Evolutionary conservation across 2,329 filamentous ascomycete species (phyloP), one percentile per base, ranked within the genome.

Genomic region (Hortaea sp.): DNA sequence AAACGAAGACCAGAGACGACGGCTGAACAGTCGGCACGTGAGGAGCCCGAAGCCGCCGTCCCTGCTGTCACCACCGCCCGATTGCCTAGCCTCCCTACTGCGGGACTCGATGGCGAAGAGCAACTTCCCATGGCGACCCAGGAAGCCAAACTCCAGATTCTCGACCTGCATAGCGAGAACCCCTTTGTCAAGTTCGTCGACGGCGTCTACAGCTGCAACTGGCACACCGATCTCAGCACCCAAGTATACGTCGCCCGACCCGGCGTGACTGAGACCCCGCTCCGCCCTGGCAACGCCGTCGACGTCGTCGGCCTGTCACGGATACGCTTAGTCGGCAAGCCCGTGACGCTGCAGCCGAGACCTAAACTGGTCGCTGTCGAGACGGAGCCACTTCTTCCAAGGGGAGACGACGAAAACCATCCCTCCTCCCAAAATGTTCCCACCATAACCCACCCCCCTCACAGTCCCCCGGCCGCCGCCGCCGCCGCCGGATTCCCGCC

Each of bases 191-290:
- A 84, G 20, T 94, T 94, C 66, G 77, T 83, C 48, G 85, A 84
- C 29, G 78, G 82, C 51, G 70, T 94, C 20, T 92, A 89, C 61
- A 81, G 79, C 52, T 90, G 88, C 53, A 70, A 79, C 40, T 97
- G 90, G 90, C 77, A 79, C 7, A 80, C 85, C 50, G 84, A 88
- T 49, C 78, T 94, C 39, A 90, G 90, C 32, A 94, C 88, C 0
- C 77, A 94, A 38, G 83, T 95, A 57, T 59, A 75, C 74, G 1
- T 66, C 66, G 11, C 75, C 20, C 51, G 56, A 29, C 72, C 51
- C 29, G 32, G 32, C 3, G 13, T 40, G 66, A 65, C 38, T 51
- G 61, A 5, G 54, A 66, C 46, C 56, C 75, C 73, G n/a, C 67
- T 71, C 27, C 72, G 78, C 28, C 69, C 68, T 30, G 71, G 71